Base-by-base conservation (phyloP, 495 filamentous ascomycete species). In the Penicillium ucsense region DNA sequence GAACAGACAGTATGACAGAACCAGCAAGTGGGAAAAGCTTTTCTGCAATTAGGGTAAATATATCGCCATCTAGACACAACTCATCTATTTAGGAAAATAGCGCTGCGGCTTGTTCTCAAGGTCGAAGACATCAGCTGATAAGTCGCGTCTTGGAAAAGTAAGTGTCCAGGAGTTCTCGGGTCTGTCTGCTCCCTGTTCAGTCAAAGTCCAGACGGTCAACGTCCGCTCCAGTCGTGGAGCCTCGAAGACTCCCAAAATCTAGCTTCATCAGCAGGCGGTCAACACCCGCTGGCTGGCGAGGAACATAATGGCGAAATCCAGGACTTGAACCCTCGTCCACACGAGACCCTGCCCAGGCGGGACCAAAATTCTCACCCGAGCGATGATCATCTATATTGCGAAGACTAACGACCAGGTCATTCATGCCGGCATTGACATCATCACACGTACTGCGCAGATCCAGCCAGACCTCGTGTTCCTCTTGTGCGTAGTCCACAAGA, bases 251-350 rank as follows among this genome's bases (percentile, higher is more conserved):
- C 33, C 68, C 77, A 68, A 87, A 88, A 68, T 92, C 88, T 48
- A 94, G 66, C 61, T 91, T 90, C 85, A 94, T 89, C 38, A 94
- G 59, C 59, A 94, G 68, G 44, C 85, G 71, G 68, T 91, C 86
- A 27, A 92, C 79, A 6, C 87, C 85, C 3, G 81, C 83, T 4
- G 81, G 75, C 38, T 80, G 79, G 45, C 77, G 72, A 5, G 84
- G 82, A 44, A 77, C 72, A 60, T 82, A 88, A 35, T 66, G 62
- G n/a, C 52, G 60, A 20, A 65, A 72, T 4, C 64, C 61, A 6
- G 64, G 49, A 11, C 62, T 60, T 31, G 52, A 30, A 39, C 41
- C 46, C 12, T 35, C 45, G 29, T 54, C 51, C 37, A 38, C 34
- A 11, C 36, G 40, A 31, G 20, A 38, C 10, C 48, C 50, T 11